A percentile compares a stretch with the other conserved stretches of the same genome.
These are phyloP conservation scores for Starmerella apis DNA, from an alignment of 805 yeast genomes.

Conservation along the genomic window DNA sequence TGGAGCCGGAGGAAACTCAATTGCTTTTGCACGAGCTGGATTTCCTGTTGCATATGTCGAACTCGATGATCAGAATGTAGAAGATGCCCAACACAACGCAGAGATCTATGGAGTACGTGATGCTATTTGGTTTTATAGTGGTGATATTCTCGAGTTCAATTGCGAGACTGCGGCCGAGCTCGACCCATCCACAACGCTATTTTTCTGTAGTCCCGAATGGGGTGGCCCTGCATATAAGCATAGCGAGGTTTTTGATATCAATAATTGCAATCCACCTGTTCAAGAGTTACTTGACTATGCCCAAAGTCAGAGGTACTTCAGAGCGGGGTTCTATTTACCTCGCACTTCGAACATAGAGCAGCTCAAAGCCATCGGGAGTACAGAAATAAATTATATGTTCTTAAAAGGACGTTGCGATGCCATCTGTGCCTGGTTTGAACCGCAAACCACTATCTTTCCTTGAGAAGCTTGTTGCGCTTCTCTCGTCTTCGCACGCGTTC, in stretches of 20 bases:
- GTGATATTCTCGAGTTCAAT: conserved; percentile 40
- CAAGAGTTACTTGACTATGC: conserved; percentile 13
- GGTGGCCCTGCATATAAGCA: conserved; percentile 25
- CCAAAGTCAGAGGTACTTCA: conserved; percentile 8
- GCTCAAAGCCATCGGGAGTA: conserved; percentile 19
- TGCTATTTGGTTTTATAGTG: conserved; percentile 37
- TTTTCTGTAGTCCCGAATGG: conserved; percentile 28
- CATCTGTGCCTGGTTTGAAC: conserved; percentile 17
- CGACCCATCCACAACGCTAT: conserved; percentile 15
- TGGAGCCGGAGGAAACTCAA: conserved; percentile 82
- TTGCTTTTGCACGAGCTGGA: conserved; percentile 53
- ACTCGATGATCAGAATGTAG: conserved; percentile 18
- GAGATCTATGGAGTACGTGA: conserved; percentile 42
- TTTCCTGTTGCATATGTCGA: conserved; percentile 27
- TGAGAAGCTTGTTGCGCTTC: conserved; percentile 86
- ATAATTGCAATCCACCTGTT: conserved; percentile 21
- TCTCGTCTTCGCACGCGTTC: conserved; percentile 84
- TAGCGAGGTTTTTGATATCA: conserved; percentile 19
- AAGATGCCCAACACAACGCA: conserved; percentile 44
- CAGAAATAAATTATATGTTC: conserved; percentile 19
- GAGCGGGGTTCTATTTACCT: conserved; percentile 20
- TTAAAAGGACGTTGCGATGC: conserved; percentile 17
- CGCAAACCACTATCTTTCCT: conserved; percentile 81
- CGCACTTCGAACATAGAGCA: conserved; percentile 20
- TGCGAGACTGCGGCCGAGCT: conserved; percentile 7